phyloP scores from a whole-genome alignment of 495 filamentous ascomycete species.

The Penicillium cinerascens region DNA sequence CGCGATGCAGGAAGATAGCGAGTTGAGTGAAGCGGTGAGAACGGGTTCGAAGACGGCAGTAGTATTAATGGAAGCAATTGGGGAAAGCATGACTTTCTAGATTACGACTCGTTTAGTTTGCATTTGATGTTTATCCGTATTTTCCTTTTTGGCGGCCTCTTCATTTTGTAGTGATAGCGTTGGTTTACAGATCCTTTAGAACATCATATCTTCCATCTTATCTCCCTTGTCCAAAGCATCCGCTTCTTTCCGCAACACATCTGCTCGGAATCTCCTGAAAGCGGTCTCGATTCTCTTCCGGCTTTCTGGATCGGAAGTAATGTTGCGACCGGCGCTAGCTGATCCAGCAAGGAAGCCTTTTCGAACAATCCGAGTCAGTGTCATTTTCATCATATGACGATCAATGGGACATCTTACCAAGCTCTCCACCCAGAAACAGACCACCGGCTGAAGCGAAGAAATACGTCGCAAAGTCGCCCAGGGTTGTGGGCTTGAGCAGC shows the following conservation, averaged over 20 bases:
- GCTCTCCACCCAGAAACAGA: constrained; percentile 61
- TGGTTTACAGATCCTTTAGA: constrained; percentile 5
- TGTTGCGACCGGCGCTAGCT: constrained; percentile 44
- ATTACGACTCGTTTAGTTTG: background rate
- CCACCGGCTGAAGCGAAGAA: constrained; percentile 60
- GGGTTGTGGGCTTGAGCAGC: constrained; percentile 50
- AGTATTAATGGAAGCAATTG: background rate
- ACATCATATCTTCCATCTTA: constrained; percentile 27
- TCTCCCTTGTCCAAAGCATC: constrained; percentile 48
- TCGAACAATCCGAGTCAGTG: background rate
- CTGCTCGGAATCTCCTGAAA: constrained; percentile 58
- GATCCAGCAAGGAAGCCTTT: constrained; percentile 56
- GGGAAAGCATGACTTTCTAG: background rate
- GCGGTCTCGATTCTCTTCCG: constrained; percentile 59
- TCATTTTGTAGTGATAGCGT: background rate
- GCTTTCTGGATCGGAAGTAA: constrained; percentile 52
- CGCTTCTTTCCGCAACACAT: constrained; percentile 57
- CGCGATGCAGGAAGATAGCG: no score
- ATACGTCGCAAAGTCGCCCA: constrained; percentile 62
- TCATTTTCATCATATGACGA: background rate
- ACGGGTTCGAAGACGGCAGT: background rate
- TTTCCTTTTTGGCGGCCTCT: background rate
- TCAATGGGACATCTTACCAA: constrained; percentile 25
- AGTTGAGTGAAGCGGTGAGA: no score
- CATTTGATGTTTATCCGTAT: background rate